phyloP scores from a whole-genome alignment of 2,329 filamentous ascomycete genomes.

The Amylocarpus encephaloides region DNA sequence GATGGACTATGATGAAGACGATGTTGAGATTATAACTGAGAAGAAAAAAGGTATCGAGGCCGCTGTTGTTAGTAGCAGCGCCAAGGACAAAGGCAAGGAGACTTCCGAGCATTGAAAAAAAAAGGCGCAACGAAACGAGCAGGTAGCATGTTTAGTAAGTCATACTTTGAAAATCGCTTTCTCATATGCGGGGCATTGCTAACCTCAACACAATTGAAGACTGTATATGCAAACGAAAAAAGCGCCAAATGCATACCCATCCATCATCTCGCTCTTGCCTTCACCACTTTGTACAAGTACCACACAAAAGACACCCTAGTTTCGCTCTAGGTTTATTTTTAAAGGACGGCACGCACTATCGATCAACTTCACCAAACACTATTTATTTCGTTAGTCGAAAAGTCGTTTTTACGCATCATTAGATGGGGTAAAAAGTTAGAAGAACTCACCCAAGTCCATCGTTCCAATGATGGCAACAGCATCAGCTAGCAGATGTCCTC shows the following conservation, averaged over 20 bases:
- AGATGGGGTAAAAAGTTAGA: not conserved
- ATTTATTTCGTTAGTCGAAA: constrained; percentile 15
- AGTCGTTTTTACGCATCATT: constrained; percentile 11
- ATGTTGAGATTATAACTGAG: too few species aligned
- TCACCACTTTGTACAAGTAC: constrained; percentile 4
- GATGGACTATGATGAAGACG: too few species aligned
- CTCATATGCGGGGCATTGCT: not conserved
- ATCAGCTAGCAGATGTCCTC: constrained; percentile 90
- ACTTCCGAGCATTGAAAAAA: too few species aligned
- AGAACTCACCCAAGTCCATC: constrained; percentile 70
- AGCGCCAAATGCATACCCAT: not conserved
- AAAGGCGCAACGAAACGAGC: not conserved
- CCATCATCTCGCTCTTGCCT: not conserved
- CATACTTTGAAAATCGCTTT: not conserved
- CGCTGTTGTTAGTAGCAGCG: too few species aligned
- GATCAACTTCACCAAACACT: constrained; percentile 43
- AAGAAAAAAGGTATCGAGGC: too few species aligned
- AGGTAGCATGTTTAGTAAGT: not conserved
- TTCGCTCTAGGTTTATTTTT: constrained; percentile 8
- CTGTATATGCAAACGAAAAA: constrained; percentile 2
- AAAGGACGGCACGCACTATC: constrained; percentile 31
- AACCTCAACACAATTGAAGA: not conserved
- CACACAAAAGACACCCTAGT: constrained; percentile 2
- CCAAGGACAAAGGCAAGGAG: too few species aligned
- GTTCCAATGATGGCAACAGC: constrained; percentile 92